Evolutionary conservation across 2,329 filamentous ascomycete genomes (phyloP), one percentile per base, ranked within the genome.

Genomic region (Trichophyton benhamiae): DNA sequence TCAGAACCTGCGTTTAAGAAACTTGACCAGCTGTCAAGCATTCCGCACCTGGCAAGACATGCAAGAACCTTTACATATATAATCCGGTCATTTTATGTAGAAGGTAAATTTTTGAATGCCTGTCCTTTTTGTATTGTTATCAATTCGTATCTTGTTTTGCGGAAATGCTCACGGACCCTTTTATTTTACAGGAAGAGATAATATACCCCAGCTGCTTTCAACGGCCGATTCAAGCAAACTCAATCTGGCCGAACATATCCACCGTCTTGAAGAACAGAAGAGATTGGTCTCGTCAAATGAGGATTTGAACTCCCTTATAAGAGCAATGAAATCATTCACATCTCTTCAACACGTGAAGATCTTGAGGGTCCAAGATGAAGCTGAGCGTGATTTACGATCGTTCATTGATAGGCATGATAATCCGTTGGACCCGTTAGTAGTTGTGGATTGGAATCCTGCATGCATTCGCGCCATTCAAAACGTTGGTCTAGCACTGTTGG

Each of bases 341-440:
- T 78, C 79, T 30, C 76, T 88, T 9, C 82, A 86, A 67, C 81
- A 87, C 67, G 79, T 87, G 58, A 83, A 87, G 63, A 78, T 88
- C 13, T 77, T 87, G 27, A 80, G 82, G 4, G 73, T 87, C 11
- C 80, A 83, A 65, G 83, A 87, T 63, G 75, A 79, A 63, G 77
- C 82, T 63, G 84, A 87, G 67, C 77, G 78, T 55, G 72, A 77
- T 22, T 75, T 85, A 13, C 73, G 82, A 53, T 74, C 77, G 15
- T 81, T 80, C 65, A 75, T 85, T 52, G 75, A 76, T 55, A 72
- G 77, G 57, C 76, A 79, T 62, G 75, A 77, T 52, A 71, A 77
- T 60, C 67, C 77, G 25, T 67, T 71, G 41, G 76, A 74, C 61
- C 72, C 77, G 20, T 72, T 79, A 15, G 74, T 82, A 13, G 75